Evolutionary conservation across 129 eudicot genomes (phyloP).

Genomic region (Gnaphalium uliginosum): DNA sequence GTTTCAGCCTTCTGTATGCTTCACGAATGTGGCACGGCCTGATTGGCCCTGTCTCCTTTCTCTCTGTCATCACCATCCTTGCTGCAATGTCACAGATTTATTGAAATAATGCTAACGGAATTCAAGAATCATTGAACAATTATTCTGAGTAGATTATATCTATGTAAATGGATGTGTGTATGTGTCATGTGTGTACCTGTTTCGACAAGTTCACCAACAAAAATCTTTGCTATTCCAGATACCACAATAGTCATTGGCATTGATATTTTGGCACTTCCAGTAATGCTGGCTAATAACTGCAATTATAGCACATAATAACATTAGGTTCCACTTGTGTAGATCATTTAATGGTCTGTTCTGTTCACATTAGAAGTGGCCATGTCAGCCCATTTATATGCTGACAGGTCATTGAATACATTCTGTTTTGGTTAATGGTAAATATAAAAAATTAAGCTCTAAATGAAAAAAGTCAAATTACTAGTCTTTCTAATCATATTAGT

Average conservation of each 20-base stretch:
- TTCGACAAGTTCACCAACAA: constrained; percentile 92
- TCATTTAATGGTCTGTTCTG: no score
- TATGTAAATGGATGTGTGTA: background rate
- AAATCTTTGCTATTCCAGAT: constrained; percentile 94
- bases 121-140: background rate
- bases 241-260: constrained; percentile 92
- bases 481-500: background rate
- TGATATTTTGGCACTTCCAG: constrained; percentile 86
- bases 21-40: constrained; percentile 95
- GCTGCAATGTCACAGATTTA: constrained; percentile 49
- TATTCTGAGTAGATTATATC: background rate
- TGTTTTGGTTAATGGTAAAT: background rate
- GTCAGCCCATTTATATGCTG: background rate
- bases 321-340: no score
- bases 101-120: background rate
- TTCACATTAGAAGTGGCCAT: background rate
- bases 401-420: background rate
- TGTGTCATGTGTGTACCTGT: constrained; percentile 50
- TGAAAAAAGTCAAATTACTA: background rate
- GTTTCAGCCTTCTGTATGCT: constrained; percentile 83
- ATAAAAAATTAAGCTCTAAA: background rate
- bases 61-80: constrained; percentile 74
- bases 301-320: constrained; percentile 19
- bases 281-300: constrained; percentile 78
- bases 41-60: constrained; percentile 82